A percentile compares a stretch with the other conserved stretches of the same genome.
Conservation (phyloP, 306 rosid species). For the Glycine soja region DNA sequence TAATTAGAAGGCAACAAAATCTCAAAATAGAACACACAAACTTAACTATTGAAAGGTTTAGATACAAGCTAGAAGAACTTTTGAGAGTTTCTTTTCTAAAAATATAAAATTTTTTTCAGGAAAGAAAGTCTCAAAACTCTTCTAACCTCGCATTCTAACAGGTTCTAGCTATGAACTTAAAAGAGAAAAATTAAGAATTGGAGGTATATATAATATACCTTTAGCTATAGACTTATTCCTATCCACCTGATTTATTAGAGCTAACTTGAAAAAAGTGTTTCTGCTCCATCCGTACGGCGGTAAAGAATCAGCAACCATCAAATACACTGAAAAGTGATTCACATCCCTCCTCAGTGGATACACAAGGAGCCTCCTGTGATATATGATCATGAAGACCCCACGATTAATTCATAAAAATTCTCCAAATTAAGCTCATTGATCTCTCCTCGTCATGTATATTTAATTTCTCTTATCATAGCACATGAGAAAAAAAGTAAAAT, state of each 20-base stretch:
- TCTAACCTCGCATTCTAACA: no score
- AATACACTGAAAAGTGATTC: conserved; percentile 47
- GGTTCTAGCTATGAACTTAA: background rate
- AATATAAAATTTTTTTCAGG: no score
- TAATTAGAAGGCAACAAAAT: background rate
- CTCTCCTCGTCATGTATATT: background rate
- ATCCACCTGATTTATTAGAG: conserved; percentile 46
- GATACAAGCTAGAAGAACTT: no score
- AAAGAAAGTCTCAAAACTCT: no score
- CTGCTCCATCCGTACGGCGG: conserved; percentile 56
- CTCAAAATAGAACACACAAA: background rate
- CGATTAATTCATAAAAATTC: background rate
- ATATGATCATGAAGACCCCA: conserved; percentile 15
- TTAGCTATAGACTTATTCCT: conserved; percentile 39
- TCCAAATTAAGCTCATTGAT: background rate
- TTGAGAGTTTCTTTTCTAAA: no score
- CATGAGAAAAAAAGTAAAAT: background rate
- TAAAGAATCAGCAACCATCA: conserved; percentile 51
- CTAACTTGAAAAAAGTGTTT: conserved; percentile 50
- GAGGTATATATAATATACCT: conserved; percentile 17
- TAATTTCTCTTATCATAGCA: background rate
- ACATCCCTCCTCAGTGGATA: conserved; percentile 46
- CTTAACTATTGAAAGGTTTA: background rate
- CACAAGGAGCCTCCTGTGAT: conserved; percentile 49
- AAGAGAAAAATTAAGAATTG: background rate